Evolutionary conservation across 805 yeast genomes (phyloP), one percentile per base, ranked within the genome.

Genomic region (Metschnikowia colocasiae): DNA sequence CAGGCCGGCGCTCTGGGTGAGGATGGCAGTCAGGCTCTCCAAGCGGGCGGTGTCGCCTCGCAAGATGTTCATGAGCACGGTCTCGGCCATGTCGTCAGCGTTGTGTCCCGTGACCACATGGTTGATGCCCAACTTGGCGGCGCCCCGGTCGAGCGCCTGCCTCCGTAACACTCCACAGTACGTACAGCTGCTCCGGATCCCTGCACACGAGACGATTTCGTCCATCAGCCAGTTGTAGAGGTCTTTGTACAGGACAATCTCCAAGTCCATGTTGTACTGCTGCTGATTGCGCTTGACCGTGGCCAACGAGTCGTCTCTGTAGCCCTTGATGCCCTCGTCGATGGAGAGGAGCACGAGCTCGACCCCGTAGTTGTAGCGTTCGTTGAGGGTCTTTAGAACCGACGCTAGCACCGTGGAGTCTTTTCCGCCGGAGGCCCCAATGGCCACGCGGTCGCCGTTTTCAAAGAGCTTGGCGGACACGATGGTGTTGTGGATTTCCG

Each of bases 11-110:
- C 89, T 83, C 49, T 81, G 81, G 0, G 99, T 94, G 51, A 92
- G 76, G 35, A 94, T 89, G 19, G 85, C 77, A 8, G 96, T 87
- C 15, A 97, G 89, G 54, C 85, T 82, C 60, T 88, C 98, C 46
- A 94, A 71, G 53, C 99, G 75, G 20, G 96, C 95, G 6, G 90
- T 85, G 62, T 94, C 99, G n/a, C 99, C 99, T 57, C 99, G 76
- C 25, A 94, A 69, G 37, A 94, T 67, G 65, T 94, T 94, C 98
- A 94, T 92, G 46, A 94, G 67, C 4, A 94, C 96, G 0, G 99
- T 94, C 60, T 94, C 99, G 1, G 99, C 99, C 88, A 94, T 87
- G 68, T 94, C 99, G 65, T 94, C 99, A 0, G 99, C 99, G 64
- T 94, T 94, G 67, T 94, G 99, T 2, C 99, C 99, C 0, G 99